A percentile compares a stretch with the other conserved stretches of the same genome.
phyloP scores from a whole-genome alignment of 1,284 basidiomycete species.

The Coniophora puteana region DNA sequence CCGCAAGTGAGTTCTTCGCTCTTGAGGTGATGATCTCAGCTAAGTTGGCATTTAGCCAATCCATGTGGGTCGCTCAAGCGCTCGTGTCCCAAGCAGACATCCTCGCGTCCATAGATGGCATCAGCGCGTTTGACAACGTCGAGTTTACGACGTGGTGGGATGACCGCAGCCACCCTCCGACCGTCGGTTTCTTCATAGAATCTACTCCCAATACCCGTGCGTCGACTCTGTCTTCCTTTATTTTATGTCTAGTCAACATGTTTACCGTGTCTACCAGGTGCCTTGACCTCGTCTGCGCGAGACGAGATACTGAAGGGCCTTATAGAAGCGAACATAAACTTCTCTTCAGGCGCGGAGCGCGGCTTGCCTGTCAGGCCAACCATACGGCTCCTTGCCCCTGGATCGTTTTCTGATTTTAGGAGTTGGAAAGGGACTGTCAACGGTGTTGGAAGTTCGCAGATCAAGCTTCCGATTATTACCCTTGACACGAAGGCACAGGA shows the following conservation, averaged over 20 bases:
- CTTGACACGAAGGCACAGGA: constrained; percentile 2
- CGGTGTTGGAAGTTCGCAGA: constrained; percentile 1
- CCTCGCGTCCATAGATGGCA: constrained; percentile 4
- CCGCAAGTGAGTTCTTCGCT: constrained; percentile 6
- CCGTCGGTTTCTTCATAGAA: constrained; percentile 9
- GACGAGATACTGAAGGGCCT: not conserved
- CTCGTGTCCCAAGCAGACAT: constrained; percentile 7
- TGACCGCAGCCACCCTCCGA: not conserved
- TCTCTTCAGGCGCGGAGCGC: not conserved
- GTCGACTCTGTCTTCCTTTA: not conserved
- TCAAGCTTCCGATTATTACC: constrained; percentile 7
- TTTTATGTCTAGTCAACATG: not conserved
- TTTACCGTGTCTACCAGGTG: not conserved
- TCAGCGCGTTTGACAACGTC: not conserved
- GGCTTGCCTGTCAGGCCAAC: constrained; percentile 3
- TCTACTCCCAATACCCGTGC: constrained; percentile 4
- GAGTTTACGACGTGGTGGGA: constrained; percentile 9
- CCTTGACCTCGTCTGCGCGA: constrained; percentile 2
- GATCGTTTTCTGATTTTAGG: constrained; percentile 5
- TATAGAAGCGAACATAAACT: not conserved
- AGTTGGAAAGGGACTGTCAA: constrained; percentile 2
- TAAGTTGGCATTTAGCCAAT: not conserved
- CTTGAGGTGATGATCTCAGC: not conserved
- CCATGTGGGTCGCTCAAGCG: constrained; percentile 4
- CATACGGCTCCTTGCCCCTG: constrained; percentile 6